Evolutionary conservation across 2,329 filamentous ascomycete species (phyloP).

Genomic region (Trichoderma lentiforme): DNA sequence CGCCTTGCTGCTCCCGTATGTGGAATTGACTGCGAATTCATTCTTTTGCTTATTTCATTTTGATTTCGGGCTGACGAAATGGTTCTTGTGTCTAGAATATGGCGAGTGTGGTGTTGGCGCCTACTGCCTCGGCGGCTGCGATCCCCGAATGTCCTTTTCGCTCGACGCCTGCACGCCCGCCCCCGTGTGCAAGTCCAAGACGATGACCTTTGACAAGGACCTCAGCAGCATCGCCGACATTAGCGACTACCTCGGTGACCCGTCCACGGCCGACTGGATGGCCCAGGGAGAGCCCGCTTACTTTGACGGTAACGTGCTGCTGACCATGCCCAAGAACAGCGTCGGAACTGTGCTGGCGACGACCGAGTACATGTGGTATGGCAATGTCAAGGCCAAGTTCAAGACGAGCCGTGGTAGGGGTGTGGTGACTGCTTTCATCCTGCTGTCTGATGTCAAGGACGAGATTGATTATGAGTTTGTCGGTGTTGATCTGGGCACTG

Average conservation of each 20-base stretch:
- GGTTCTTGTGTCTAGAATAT: constrained; percentile 61
- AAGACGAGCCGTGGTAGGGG: constrained; percentile 81
- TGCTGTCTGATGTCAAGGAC: constrained; percentile 93
- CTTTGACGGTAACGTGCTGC: constrained; percentile 66
- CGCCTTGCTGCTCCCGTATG: constrained; percentile 80
- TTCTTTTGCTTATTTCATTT: not conserved
- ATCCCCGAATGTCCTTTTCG: constrained; percentile 77
- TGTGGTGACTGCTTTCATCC: constrained; percentile 96
- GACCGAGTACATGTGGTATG: constrained; percentile 94
- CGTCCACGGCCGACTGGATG: constrained; percentile 81
- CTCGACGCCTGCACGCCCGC: constrained; percentile 82
- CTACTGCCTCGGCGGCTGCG: constrained; percentile 94
- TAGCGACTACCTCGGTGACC: constrained; percentile 80
- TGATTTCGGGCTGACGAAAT: not conserved
- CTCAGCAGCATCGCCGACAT: constrained; percentile 68
- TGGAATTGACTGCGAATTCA: constrained; percentile 25
- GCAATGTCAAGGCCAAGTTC: constrained; percentile 80
- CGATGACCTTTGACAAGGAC: constrained; percentile 66
- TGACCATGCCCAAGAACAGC: constrained; percentile 85
- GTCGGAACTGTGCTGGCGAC: constrained; percentile 82
- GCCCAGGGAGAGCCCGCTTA: constrained; percentile 70
- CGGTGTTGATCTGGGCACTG: constrained; percentile 70
- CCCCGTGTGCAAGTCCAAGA: constrained; percentile 74
- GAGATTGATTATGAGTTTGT: constrained; percentile 98
- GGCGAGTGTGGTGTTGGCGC: constrained; percentile 89